A percentile compares a stretch with the other conserved stretches of the same genome.
These are phyloP conservation scores for Chaetomium fimeti DNA, from an alignment of 495 filamentous ascomycete genomes.

Conservation along the genomic window DNA sequence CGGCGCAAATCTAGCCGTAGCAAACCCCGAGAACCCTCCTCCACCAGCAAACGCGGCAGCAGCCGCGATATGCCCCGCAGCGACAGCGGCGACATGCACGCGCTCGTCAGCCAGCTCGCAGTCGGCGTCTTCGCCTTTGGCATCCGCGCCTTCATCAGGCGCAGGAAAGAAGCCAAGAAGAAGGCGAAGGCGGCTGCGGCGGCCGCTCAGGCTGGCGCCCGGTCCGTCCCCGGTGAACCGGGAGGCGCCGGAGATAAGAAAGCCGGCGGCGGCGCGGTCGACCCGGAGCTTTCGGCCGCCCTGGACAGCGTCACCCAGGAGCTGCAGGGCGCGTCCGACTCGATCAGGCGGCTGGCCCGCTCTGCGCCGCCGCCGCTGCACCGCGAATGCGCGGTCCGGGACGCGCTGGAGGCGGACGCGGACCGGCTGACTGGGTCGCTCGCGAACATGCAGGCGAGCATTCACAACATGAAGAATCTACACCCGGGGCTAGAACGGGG, in stretches of 20 bases:
- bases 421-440: conserved; percentile 26
- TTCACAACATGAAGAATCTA: conserved; percentile 35
- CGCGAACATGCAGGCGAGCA: conserved; percentile 23
- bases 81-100: conserved; percentile 29
- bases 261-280: neutral
- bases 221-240: neutral
- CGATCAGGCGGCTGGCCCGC: conserved; percentile 19
- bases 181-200: conserved; percentile 4
- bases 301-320: conserved; percentile 28
- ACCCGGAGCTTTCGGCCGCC: conserved; percentile 27
- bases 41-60: conserved; percentile 10
- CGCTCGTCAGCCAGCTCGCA: conserved; percentile 31
- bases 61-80: conserved; percentile 7
- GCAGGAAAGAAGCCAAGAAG: conserved; percentile 23
- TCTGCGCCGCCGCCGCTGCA: conserved; percentile 11
- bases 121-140: conserved; percentile 32
- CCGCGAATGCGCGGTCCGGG: conserved; percentile 26
- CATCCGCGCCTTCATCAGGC: conserved; percentile 25
- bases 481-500: conserved; percentile 21
- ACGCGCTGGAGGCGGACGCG: conserved; percentile 25
- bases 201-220: neutral
- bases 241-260: neutral
- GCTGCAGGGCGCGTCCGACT: conserved; percentile 24
- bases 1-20: conserved; percentile 2
- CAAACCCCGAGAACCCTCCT: conserved; percentile 9